Conservation (phyloP, 2,329 filamentous ascomycete species). For the Scedosporium aurantiacum region DNA sequence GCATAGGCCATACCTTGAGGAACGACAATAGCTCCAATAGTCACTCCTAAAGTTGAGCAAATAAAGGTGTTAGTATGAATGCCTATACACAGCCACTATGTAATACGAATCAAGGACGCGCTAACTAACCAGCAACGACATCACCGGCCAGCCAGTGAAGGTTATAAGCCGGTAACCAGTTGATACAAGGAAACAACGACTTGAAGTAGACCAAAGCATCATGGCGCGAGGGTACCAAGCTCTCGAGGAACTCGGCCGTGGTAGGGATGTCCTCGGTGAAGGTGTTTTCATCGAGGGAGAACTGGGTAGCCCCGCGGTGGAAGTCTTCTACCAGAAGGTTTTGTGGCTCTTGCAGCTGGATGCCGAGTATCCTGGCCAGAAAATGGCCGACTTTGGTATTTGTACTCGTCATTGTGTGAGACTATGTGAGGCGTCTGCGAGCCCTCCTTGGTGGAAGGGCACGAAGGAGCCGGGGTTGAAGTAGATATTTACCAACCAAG, state of each 20-base stretch:
- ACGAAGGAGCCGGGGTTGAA: not conserved
- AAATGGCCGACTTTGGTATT: constrained; percentile 54
- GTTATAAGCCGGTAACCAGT: constrained; percentile 90
- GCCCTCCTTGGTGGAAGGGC: not conserved
- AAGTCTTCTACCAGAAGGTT: constrained; percentile 44
- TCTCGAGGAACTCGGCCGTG: constrained; percentile 57
- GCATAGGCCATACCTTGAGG: constrained; percentile 45
- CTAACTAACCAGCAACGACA: constrained; percentile 55
- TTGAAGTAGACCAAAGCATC: constrained; percentile 50
- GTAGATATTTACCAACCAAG: no score
- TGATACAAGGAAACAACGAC: constrained; percentile 73
- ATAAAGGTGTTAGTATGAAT: not conserved
- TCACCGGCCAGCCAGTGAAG: constrained; percentile 80
- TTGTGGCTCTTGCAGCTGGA: constrained; percentile 57
- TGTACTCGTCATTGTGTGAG: constrained; percentile 23
- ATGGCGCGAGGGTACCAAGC: constrained; percentile 46
- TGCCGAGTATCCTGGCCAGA: constrained; percentile 70
- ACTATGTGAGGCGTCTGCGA: not conserved
- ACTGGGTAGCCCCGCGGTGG: constrained; percentile 67
- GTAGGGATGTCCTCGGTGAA: constrained; percentile 79
- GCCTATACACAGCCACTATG: not conserved
- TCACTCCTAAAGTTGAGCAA: constrained; percentile 18
- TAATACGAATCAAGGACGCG: not conserved
- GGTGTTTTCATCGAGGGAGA: constrained; percentile 60
- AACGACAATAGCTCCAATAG: constrained; percentile 42